phyloP scores from a whole-genome alignment of 2,329 filamentous ascomycete species.

The Aspergillus felis region DNA sequence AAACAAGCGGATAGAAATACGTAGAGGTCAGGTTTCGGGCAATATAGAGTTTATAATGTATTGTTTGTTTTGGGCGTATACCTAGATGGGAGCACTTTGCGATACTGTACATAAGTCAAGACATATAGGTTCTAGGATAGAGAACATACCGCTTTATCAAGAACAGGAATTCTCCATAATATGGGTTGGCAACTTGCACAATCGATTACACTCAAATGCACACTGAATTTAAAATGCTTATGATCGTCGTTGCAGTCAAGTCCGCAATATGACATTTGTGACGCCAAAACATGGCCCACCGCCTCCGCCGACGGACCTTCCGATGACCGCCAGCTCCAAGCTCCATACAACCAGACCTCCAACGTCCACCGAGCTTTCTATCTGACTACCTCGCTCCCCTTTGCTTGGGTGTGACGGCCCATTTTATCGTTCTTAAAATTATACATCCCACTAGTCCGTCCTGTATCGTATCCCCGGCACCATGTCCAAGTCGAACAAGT shows the following conservation, averaged over 20 bases:
- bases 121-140: not conserved
- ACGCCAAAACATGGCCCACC: not conserved
- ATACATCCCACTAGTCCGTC: not conserved
- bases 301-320: not conserved
- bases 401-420: not conserved
- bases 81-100: not conserved
- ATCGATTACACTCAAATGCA: not conserved
- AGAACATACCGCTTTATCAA: not conserved
- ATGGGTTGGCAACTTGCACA: not conserved
- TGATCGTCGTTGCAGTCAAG: not conserved
- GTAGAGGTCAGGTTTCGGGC: not conserved
- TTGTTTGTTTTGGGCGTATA: conserved; percentile 5
- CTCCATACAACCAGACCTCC: not conserved
- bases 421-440: not conserved
- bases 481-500: conserved; percentile 55
- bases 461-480: conserved; percentile 4
- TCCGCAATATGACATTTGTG: not conserved
- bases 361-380: not conserved
- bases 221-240: not conserved
- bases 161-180: not conserved
- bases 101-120: conserved; percentile 2
- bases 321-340: not conserved
- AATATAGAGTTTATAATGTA: not conserved
- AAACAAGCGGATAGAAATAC: not conserved
- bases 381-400: not conserved